These are phyloP conservation scores for Ophiocordyceps camponoti-rufipedis DNA, from an alignment of 2,329 filamentous ascomycete species.

Conservation along the genomic window DNA sequence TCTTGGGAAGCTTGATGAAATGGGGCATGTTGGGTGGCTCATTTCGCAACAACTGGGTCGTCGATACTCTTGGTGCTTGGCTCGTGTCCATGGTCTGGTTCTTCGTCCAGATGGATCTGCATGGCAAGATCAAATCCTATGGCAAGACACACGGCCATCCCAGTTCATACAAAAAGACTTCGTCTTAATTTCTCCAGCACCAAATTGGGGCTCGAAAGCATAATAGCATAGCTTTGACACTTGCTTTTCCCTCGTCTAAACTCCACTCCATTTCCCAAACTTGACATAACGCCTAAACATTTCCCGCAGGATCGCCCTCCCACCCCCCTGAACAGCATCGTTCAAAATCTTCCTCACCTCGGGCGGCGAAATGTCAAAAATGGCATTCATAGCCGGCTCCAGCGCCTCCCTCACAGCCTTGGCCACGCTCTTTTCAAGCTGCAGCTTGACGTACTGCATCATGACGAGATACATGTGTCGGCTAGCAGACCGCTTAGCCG, in stretches of 20 bases:
- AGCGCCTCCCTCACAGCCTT: slow-evolving; percentile 34
- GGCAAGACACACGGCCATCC: slow-evolving; percentile 41
- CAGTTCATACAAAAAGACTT: slow-evolving; percentile 20
- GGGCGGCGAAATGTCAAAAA: slow-evolving; percentile 38
- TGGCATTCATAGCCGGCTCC: slow-evolving; percentile 37
- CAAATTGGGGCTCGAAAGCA: too few relatives aligned
- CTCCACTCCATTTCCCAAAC: slow-evolving; percentile 46
- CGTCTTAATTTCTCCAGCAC: neutral
- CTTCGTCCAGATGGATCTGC: slow-evolving; percentile 36
- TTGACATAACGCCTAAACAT: slow-evolving; percentile 41
- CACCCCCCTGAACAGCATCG: slow-evolving; percentile 39
- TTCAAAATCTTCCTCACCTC: slow-evolving; percentile 37
- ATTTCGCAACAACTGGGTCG: slow-evolving; percentile 37
- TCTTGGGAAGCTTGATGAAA: slow-evolving; percentile 55
- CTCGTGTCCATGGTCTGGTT: slow-evolving; percentile 36
- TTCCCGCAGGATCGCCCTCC: slow-evolving; percentile 37
- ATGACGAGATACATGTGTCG: slow-evolving; percentile 43
- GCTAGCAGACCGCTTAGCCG: slow-evolving; percentile 41
- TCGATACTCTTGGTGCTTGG: slow-evolving; percentile 39
- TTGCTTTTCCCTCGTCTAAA: slow-evolving; percentile 16
- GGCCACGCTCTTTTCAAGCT: slow-evolving; percentile 35
- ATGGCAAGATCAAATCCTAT: slow-evolving; percentile 37
- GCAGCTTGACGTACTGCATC: slow-evolving; percentile 40
- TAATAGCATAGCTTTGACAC: neutral
- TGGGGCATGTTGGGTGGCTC: slow-evolving; percentile 36